These are phyloP conservation scores for Pseudogymnoascus verrucosus DNA, from an alignment of 2,329 filamentous ascomycete genomes.

Conservation along the genomic window DNA sequence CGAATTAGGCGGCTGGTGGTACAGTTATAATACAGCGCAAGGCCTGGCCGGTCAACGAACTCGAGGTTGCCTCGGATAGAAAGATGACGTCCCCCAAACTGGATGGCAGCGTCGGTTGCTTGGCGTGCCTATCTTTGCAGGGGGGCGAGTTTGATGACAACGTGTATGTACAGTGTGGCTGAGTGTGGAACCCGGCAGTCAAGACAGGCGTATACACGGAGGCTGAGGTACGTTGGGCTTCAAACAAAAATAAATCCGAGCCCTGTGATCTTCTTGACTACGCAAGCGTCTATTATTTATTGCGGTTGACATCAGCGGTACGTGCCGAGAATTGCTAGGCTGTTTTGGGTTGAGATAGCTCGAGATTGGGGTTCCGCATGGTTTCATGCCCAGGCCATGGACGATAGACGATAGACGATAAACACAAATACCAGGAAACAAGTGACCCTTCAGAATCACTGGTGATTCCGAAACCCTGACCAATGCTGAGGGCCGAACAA, in stretches of 20 bases:
- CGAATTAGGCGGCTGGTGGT: background rate
- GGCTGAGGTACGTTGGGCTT: background rate
- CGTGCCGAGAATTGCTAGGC: slow-evolving; percentile 3
- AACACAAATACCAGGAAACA: background rate
- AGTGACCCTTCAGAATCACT: background rate
- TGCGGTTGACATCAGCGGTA: slow-evolving; percentile 7
- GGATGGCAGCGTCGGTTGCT: background rate
- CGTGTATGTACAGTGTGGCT: slow-evolving; percentile 3
- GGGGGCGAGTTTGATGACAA: background rate
- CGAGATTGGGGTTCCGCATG: background rate
- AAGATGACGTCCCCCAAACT: slow-evolving; percentile 3
- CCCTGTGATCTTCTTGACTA: background rate
- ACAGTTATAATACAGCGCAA: slow-evolving; percentile 4
- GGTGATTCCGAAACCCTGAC: background rate
- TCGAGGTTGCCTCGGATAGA: background rate
- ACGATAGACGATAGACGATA: background rate
- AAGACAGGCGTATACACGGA: background rate
- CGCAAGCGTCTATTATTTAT: slow-evolving; percentile 4
- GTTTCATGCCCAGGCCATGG: background rate
- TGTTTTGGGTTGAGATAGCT: slow-evolving; percentile 6
- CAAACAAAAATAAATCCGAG: background rate
- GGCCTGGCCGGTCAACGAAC: background rate
- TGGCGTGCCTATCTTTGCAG: slow-evolving; percentile 1
- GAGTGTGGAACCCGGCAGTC: background rate
- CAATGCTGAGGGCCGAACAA: background rate